Conservation (phyloP, 2,329 filamentous ascomycete species). For the Calonectria multiphialidica region DNA sequence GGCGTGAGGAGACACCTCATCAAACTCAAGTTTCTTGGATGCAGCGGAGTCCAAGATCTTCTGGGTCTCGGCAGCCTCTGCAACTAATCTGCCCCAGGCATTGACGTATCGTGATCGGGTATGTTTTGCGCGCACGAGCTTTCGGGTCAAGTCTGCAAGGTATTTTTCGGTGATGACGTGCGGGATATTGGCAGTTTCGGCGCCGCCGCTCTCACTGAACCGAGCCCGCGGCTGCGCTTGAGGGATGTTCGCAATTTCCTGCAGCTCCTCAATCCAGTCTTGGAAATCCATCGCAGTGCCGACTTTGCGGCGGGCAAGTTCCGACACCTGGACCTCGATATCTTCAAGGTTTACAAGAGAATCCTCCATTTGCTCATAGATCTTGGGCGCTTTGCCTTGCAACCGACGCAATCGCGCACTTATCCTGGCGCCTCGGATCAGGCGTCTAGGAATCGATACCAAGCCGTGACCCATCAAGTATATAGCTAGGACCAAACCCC, state of each 20-base stretch:
- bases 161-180: constrained; percentile 93
- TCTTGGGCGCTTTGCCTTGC: constrained; percentile 81
- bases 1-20: constrained; percentile 66
- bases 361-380: constrained; percentile 91
- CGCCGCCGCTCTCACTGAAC: constrained; percentile 51
- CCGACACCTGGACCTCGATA: constrained; percentile 82
- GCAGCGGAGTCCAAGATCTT: constrained; percentile 85
- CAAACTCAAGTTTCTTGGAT: constrained; percentile 85
- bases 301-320: constrained; percentile 84
- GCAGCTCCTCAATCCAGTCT: constrained; percentile 97
- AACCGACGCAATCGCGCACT: constrained; percentile 80
- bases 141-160: constrained; percentile 88
- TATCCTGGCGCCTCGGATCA: constrained; percentile 85
- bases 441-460: constrained; percentile 85
- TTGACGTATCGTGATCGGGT: constrained; percentile 84
- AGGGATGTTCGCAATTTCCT: constrained; percentile 78
- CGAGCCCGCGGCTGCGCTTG: constrained; percentile 66
- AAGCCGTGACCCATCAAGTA: constrained; percentile 98
- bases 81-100: constrained; percentile 86
- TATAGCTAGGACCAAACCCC: constrained; percentile 91
- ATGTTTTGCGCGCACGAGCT: constrained; percentile 85
- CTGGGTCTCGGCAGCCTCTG: constrained; percentile 80
- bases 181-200: constrained; percentile 68
- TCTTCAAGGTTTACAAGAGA: constrained; percentile 83
- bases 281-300: constrained; percentile 81